A percentile compares a stretch with the other conserved stretches of the same genome.
Evolutionary conservation across 2,329 filamentous ascomycete species (phyloP).

Genomic region (Endoconidiophora polonica): DNA sequence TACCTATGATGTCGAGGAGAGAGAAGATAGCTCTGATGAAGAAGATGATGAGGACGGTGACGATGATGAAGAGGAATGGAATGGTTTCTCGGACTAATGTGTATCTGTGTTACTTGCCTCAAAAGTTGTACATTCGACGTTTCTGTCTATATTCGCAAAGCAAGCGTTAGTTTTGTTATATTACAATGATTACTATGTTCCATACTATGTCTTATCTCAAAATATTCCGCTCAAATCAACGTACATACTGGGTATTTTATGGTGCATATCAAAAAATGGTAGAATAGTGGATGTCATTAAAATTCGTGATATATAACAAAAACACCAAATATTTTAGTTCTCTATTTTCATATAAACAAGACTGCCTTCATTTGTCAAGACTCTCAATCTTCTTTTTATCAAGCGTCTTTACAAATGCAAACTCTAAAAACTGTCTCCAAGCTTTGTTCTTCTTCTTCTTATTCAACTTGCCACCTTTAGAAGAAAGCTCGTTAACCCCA

Average conservation of each 20-base stretch:
- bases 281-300: background rate
- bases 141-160: background rate
- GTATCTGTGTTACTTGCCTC: background rate
- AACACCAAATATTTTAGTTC: background rate
- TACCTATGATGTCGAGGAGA: constrained; percentile 53
- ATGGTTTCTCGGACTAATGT: constrained; percentile 10
- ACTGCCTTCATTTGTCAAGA: constrained; percentile 15
- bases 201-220: background rate
- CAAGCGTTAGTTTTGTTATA: background rate
- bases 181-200: constrained; percentile 1
- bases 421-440: constrained; percentile 61
- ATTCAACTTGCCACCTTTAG: constrained; percentile 34
- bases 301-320: background rate
- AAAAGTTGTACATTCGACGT: background rate
- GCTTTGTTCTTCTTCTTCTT: constrained; percentile 43
- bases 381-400: constrained; percentile 46
- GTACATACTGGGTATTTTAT: no score
- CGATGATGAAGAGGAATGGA: constrained; percentile 10
- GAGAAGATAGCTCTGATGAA: constrained; percentile 28
- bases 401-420: constrained; percentile 65
- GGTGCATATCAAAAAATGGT: background rate
- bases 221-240: background rate
- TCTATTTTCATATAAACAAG: background rate
- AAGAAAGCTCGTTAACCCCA: constrained; percentile 18
- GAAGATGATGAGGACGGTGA: constrained; percentile 22